Evolutionary conservation across 2,329 filamentous ascomycete genomes (phyloP), one percentile per base, ranked within the genome.

Genomic region (Karstenula rhodostoma): DNA sequence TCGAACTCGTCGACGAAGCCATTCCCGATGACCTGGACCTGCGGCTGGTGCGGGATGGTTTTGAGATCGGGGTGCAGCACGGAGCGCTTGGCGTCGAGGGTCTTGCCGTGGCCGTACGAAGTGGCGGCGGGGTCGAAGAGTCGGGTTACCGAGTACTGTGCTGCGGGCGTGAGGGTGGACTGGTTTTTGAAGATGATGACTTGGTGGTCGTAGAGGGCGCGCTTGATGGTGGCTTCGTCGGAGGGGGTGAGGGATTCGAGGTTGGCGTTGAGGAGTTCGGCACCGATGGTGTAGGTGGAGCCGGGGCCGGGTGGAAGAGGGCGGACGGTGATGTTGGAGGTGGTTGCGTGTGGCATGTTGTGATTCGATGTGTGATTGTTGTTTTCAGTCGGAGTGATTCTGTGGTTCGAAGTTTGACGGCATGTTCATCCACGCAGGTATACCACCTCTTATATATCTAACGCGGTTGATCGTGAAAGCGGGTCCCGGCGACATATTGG

Each of bases 21-120:
- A 70, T 94, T 92, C 43, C 91, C 91, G 62, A 94, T 93, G 57
- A 93, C 88, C 71, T 94, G 91, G 1, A 92, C 89, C 74, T 94
- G 90, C 0, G 91, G 90, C 74, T 94, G 91, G 67, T 92, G 88
- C 0, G 91, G 90, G 44, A 94, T 87, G 0, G 91, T 93, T 80
- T 93, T 93, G 19, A 94, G 83, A 68, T 94, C 91, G 0, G 91
- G 91, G 72, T 93, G 90, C 19, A 94, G 83, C 68, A 94, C 87
- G 57, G 79, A 83, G 55, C 83, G 85, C 74, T 88, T 88, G 8
- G 83, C 83, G 67, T 92, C 90, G 50, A 92, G 81, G 0, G 89
- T 91, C 78, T 90, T 91, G 72, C 90, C 91, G 73, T 93, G 91
- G 17, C 91, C 91, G 76, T 94, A 94, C 15, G 84, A 84, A 15